Evolutionary conservation across 2,329 filamentous ascomycete species (phyloP).

Genomic region (Colletotrichum siamense): DNA sequence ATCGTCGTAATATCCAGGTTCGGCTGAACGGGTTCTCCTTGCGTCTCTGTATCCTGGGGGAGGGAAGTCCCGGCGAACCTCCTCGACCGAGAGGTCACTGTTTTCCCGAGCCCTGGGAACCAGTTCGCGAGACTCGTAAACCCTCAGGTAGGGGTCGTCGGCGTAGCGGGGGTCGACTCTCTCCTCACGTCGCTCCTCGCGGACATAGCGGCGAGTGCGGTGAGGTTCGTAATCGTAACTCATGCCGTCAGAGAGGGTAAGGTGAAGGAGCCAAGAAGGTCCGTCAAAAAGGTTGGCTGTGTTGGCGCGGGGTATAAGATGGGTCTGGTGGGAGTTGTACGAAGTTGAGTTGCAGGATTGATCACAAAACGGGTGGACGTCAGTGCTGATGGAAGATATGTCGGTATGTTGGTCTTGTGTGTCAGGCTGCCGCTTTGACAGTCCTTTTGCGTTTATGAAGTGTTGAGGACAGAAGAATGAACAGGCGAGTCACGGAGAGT

Average conservation of each 20-base stretch:
- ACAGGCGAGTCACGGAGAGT: background rate
- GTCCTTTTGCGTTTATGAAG: background rate
- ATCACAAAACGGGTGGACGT: background rate
- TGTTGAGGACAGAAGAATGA: background rate
- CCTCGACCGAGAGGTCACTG: constrained; percentile 78
- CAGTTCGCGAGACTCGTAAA: constrained; percentile 55
- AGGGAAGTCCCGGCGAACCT: constrained; percentile 84
- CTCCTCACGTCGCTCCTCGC: constrained; percentile 58
- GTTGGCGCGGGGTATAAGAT: background rate
- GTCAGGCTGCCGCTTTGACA: background rate
- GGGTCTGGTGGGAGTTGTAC: background rate
- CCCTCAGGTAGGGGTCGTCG: constrained; percentile 56
- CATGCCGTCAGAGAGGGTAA: constrained; percentile 1
- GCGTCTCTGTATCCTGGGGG: constrained; percentile 66
- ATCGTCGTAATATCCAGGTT: constrained; percentile 64
- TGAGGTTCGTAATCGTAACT: constrained; percentile 61
- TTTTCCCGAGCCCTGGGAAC: constrained; percentile 70
- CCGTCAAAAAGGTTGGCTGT: background rate
- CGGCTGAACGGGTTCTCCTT: constrained; percentile 69
- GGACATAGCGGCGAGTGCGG: constrained; percentile 55
- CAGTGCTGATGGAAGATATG: background rate
- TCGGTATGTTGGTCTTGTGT: background rate
- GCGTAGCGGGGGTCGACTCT: constrained; percentile 55
- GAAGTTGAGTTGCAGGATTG: background rate
- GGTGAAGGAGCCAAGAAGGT: background rate